Evolutionary conservation across 2,329 filamentous ascomycete genomes (phyloP).

Genomic region (Teratosphaeria destructans): DNA sequence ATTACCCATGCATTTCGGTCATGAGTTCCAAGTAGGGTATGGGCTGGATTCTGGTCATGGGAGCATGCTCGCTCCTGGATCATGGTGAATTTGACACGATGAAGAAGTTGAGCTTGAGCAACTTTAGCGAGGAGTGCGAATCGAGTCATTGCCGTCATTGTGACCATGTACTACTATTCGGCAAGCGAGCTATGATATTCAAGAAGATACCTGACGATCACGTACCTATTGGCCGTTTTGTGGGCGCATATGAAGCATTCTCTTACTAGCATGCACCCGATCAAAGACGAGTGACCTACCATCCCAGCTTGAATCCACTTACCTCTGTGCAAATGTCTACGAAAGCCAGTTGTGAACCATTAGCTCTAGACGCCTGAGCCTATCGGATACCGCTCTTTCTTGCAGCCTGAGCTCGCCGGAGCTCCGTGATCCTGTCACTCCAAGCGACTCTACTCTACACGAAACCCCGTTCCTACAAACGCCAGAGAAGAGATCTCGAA

Average conservation of each 20-base stretch:
- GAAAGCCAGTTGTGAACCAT: background rate
- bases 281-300: background rate
- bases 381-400: background rate
- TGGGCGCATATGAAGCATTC: background rate
- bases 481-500: no score
- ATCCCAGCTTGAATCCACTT: no score
- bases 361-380: background rate
- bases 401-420: no score
- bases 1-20: background rate
- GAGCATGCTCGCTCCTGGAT: background rate
- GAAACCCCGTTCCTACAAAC: no score
- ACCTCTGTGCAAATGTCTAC: background rate
- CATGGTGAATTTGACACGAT: background rate
- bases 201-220: background rate
- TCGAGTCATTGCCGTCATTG: background rate
- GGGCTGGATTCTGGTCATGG: background rate
- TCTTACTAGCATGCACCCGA: background rate
- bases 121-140: background rate
- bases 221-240: background rate
- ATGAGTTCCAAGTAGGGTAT: background rate
- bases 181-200: background rate
- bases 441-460: background rate
- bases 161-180: background rate
- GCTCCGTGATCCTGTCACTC: background rate
- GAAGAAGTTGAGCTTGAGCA: background rate